A percentile compares a stretch with the other conserved stretches of the same genome.
Evolutionary conservation across 345 rosid species (phyloP).

Genomic region (Noccaea caerulescens): DNA sequence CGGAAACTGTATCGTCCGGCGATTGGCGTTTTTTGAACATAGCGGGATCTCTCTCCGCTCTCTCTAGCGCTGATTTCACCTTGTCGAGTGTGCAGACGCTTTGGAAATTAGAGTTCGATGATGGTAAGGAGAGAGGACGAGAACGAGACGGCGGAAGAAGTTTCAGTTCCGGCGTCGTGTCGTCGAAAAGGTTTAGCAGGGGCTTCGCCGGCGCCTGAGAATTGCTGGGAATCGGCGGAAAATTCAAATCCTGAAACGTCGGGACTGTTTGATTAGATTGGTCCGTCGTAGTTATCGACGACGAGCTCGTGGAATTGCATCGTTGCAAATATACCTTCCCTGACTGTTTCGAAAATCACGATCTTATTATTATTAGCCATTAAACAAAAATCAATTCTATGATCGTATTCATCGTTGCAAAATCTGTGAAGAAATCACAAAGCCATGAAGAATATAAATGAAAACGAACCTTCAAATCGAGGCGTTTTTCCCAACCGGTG

Average conservation of each 20-base stretch:
- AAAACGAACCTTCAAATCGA: conserved; percentile 74
- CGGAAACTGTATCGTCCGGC: conserved; percentile 23
- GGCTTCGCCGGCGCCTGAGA: conserved; percentile 36
- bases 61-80: conserved; percentile 76
- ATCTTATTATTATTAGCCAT: background rate
- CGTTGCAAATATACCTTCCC: conserved; percentile 80
- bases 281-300: conserved; percentile 47
- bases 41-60: conserved; percentile 67
- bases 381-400: background rate
- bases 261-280: conserved; percentile 55
- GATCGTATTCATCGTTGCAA: background rate
- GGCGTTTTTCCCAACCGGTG: conserved; percentile 84
- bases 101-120: conserved; percentile 48
- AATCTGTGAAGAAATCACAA: conserved; percentile 26
- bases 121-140: conserved; percentile 40
- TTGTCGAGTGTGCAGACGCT: conserved; percentile 93
- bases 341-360: conserved; percentile 58
- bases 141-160: conserved; percentile 17
- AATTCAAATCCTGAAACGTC: conserved; percentile 70
- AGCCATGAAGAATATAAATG: background rate
- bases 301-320: conserved; percentile 59
- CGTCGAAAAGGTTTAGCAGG: conserved; percentile 58
- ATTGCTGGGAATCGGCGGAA: conserved; percentile 48
- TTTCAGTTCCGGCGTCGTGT: conserved; percentile 52
- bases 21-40: conserved; percentile 50